Conservation (phyloP, 2,329 filamentous ascomycete genomes). For the Fusarium sarcochroum region DNA sequence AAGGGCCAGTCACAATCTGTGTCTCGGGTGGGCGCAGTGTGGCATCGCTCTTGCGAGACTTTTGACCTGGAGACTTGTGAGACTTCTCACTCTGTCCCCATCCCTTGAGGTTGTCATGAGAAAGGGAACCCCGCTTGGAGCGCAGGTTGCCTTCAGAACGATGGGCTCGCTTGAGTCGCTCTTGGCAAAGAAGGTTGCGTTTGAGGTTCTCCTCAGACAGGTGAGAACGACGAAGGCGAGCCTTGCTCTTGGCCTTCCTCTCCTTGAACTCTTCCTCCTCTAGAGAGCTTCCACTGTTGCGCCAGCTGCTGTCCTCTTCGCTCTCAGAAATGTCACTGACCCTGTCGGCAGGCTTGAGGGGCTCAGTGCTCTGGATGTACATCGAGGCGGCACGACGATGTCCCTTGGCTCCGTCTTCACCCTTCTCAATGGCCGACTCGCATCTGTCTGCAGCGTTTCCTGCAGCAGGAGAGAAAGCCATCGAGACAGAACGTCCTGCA, state of each 20-base stretch:
- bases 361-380: slow-evolving; percentile 1
- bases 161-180: slow-evolving; percentile 2
- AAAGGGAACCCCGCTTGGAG: background rate
- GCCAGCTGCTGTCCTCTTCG: slow-evolving; percentile 22
- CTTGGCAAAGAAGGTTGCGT: slow-evolving; percentile 18
- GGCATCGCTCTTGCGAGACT: slow-evolving; percentile 21
- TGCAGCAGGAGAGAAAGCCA: slow-evolving; percentile 20
- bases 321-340: slow-evolving; percentile 4
- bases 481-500: background rate
- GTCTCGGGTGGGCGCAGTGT: background rate
- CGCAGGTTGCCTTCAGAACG: slow-evolving; percentile 15
- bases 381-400: slow-evolving; percentile 18
- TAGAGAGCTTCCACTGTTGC: slow-evolving; percentile 4
- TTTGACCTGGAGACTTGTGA: slow-evolving; percentile 1
- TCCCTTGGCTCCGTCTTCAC: background rate
- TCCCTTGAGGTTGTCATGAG: slow-evolving; percentile 1
- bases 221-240: slow-evolving; percentile 3
- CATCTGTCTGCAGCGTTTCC: slow-evolving; percentile 24
- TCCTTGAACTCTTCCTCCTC: slow-evolving; percentile 12
- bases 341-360: background rate
- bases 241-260: slow-evolving; percentile 5
- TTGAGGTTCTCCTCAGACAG: slow-evolving; percentile 31
- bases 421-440: slow-evolving; percentile 13
- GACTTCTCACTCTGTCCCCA: slow-evolving; percentile 7
- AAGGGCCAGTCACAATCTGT: background rate